Evolutionary conservation across 495 filamentous ascomycete species (phyloP).

Genomic region (Peziza echinospora): DNA sequence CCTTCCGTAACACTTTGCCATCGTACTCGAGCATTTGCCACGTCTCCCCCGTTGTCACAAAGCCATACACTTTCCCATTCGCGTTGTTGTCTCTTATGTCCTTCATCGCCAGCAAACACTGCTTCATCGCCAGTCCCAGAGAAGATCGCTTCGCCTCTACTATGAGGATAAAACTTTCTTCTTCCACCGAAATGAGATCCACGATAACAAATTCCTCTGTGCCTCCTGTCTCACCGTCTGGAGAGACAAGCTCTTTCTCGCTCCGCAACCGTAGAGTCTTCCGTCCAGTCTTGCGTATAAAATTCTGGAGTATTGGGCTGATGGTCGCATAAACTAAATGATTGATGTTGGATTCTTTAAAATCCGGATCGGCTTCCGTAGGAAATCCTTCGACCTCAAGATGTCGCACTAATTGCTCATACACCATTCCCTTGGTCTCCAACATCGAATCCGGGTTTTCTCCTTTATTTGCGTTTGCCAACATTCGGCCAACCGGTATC

Average conservation of each 20-base stretch:
- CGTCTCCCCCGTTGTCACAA: constrained; percentile 4
- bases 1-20: constrained; percentile 1
- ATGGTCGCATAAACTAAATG: constrained; percentile 1
- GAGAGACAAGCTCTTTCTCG: constrained; percentile 4
- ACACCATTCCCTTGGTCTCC: constrained; percentile 1
- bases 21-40: constrained; percentile 5
- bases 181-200: neutral
- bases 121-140: constrained; percentile 2
- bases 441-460: neutral
- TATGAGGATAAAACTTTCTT: constrained; percentile 4
- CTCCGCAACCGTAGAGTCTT: neutral
- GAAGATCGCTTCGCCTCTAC: constrained; percentile 2
- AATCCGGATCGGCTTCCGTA: neutral
- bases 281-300: constrained; percentile 1
- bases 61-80: constrained; percentile 4
- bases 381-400: constrained; percentile 3
- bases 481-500: constrained; percentile 1
- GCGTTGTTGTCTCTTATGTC: constrained; percentile 3
- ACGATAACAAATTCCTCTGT: constrained; percentile 5
- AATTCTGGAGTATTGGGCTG: neutral
- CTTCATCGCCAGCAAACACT: constrained; percentile 5
- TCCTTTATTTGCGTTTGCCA: neutral
- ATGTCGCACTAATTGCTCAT: constrained; percentile 1
- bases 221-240: constrained; percentile 1
- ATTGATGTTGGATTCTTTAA: constrained; percentile 5